Evolutionary conservation across 2,329 filamentous ascomycete genomes (phyloP).

Genomic region (Gyromitra esculenta): DNA sequence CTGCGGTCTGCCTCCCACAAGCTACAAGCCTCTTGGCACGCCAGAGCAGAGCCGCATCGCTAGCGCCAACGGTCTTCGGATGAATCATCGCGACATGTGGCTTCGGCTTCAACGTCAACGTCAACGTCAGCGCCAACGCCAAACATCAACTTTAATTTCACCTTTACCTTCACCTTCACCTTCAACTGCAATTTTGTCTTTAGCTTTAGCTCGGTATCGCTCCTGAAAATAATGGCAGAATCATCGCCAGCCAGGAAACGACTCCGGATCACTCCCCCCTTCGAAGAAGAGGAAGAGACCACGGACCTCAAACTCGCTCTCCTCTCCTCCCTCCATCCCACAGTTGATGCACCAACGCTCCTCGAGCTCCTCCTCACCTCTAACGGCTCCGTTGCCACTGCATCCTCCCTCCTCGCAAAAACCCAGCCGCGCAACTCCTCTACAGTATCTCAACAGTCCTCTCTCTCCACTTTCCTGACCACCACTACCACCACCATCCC

Average conservation of each 20-base stretch:
- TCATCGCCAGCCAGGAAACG: not conserved
- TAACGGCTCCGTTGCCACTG: slow-evolving; percentile 77
- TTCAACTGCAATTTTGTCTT: not conserved
- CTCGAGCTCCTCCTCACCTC: slow-evolving; percentile 81
- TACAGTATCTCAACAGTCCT: slow-evolving; percentile 54
- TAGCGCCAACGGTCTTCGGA: not conserved
- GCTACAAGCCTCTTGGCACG: not conserved
- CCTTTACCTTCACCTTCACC: not conserved
- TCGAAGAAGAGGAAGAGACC: slow-evolving; percentile 71
- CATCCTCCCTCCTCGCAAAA: slow-evolving; percentile 67
- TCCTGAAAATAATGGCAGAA: not conserved
- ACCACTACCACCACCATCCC: slow-evolving; percentile 42
- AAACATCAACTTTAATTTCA: not conserved
- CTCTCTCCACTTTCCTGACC: slow-evolving; percentile 53
- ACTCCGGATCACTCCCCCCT: not conserved
- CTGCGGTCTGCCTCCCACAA: not conserved
- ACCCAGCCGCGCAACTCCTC: slow-evolving; percentile 20
- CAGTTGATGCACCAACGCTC: slow-evolving; percentile 71
- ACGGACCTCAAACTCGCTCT: slow-evolving; percentile 91
- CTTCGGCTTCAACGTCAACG: not conserved
- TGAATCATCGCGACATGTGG: not conserved
- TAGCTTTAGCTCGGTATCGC: too few relatives aligned
- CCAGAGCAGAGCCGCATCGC: not conserved
- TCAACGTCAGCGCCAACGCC: not conserved
- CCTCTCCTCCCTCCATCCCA: slow-evolving; percentile 78